Conservation (phyloP, 805 yeast genomes). For the Pichia exigua region DNA sequence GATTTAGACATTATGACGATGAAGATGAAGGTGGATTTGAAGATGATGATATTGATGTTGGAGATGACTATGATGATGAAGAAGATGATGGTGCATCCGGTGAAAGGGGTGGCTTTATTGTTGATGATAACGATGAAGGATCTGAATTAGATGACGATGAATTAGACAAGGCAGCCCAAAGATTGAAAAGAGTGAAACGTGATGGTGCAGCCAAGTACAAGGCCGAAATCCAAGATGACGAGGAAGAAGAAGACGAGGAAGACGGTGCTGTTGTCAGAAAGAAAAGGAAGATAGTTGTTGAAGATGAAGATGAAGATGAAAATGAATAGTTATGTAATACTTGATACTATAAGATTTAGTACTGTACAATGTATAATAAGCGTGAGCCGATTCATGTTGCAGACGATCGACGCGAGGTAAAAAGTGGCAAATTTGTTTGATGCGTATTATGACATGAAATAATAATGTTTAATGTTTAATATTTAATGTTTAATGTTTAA, state of each 20-base stretch:
- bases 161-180: constrained; percentile 48
- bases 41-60: constrained; percentile 9
- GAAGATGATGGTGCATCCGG: constrained; percentile 18
- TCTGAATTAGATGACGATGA: constrained; percentile 29
- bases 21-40: constrained; percentile 7
- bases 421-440: neutral
- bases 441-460: neutral
- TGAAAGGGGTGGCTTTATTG: constrained; percentile 30
- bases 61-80: constrained; percentile 11
- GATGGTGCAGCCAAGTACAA: constrained; percentile 44
- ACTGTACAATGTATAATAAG: neutral
- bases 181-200: constrained; percentile 38
- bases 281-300: constrained; percentile 38
- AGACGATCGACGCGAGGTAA: neutral
- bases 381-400: neutral
- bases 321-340: neutral
- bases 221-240: constrained; percentile 46
- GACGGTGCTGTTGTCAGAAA: constrained; percentile 38
- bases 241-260: constrained; percentile 45
- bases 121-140: constrained; percentile 28
- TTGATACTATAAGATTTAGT: neutral
- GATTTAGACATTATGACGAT: constrained; percentile 19
- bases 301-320: constrained; percentile 28
- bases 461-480: neutral
- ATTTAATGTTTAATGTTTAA: neutral